Conservation (phyloP, 73 alveolate genomes). For the Loxodes magnus region DNA sequence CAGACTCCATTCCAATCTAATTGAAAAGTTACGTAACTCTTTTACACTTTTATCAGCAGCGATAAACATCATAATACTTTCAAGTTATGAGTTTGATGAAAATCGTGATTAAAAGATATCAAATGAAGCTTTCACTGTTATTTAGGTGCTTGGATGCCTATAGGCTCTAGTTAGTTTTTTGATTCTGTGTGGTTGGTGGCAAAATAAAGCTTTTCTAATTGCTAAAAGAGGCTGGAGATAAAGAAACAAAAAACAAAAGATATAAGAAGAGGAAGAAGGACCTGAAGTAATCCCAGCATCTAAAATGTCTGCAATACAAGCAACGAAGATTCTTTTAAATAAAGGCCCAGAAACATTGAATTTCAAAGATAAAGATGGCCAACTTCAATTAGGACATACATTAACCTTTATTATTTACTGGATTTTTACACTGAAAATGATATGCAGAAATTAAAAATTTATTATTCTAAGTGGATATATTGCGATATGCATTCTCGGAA, state of each 20-base stretch:
- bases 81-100: neutral
- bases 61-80: neutral
- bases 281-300: neutral
- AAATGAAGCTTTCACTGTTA: neutral
- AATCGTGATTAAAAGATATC: too few relatives aligned
- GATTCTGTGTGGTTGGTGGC: neutral
- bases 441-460: too few relatives aligned
- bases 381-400: too few relatives aligned
- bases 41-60: neutral
- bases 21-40: neutral
- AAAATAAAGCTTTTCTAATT: neutral
- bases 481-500: conserved; percentile 74
- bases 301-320: neutral
- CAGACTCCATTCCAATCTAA: neutral
- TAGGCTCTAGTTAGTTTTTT: conserved; percentile 3
- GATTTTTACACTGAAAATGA: too few relatives aligned
- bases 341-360: conserved; percentile 40
- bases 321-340: conserved; percentile 18
- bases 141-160: neutral
- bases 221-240: conserved; percentile 10
- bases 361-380: too few relatives aligned
- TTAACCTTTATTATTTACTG: too few relatives aligned
- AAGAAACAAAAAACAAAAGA: neutral
- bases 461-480: too few relatives aligned
- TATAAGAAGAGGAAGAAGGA: neutral